phyloP scores from a whole-genome alignment of 768 basidiomycete species.

The Termitomyces titanicus region DNA sequence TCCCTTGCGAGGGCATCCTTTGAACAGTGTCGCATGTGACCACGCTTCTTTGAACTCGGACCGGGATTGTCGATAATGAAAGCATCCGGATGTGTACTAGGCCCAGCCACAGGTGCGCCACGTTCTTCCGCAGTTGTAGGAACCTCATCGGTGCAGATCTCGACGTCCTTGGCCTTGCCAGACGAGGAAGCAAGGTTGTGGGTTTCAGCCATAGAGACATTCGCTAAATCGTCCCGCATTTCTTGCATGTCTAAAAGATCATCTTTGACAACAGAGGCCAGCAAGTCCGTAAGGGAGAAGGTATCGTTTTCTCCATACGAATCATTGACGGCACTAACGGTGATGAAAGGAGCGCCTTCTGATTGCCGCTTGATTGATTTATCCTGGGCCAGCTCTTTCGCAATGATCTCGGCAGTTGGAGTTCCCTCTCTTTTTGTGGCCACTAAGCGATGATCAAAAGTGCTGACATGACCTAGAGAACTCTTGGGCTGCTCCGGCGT shows the following conservation, averaged over 20 bases:
- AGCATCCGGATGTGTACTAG: neutral
- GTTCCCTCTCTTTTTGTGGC: neutral
- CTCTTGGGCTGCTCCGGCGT: too few relatives aligned
- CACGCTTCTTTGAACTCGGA: neutral
- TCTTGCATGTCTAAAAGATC: neutral
- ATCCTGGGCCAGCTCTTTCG: neutral
- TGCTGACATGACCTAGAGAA: neutral
- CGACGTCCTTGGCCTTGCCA: neutral
- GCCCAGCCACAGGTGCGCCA: neutral
- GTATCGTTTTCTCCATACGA: conserved; percentile 1
- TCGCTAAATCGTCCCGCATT: neutral
- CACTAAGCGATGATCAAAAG: neutral
- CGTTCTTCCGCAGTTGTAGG: neutral
- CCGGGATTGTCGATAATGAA: neutral
- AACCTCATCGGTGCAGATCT: neutral
- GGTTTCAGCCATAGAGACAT: neutral
- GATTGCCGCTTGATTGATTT: neutral
- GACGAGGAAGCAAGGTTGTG: neutral
- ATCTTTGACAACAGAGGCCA: neutral
- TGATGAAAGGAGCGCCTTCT: neutral
- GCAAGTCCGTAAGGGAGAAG: conserved; percentile 1
- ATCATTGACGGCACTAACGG: neutral
- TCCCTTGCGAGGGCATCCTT: neutral
- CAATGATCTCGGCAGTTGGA: neutral
- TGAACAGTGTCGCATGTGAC: neutral